Evolutionary conservation across 1,284 basidiomycete genomes (phyloP).

Genomic region (Ustilago hordei): DNA sequence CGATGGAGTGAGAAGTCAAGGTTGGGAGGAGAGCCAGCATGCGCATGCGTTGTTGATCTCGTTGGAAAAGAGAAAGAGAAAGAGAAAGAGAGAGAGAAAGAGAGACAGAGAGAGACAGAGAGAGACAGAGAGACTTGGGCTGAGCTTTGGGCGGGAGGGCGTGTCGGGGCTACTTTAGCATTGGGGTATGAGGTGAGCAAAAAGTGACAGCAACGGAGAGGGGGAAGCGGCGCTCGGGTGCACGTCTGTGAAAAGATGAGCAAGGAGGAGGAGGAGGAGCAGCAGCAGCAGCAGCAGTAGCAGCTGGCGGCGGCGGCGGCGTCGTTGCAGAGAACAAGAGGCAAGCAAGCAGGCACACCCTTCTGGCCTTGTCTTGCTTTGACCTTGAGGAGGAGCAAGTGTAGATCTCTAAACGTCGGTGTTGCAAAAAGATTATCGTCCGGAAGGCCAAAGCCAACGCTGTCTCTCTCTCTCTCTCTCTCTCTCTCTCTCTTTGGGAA

Average conservation of each 20-base stretch:
- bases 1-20: not conserved
- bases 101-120: not conserved
- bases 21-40: not conserved
- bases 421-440: conserved; percentile 2
- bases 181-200: not conserved
- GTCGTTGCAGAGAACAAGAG: not conserved
- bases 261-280: conserved; percentile 11
- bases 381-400: too few relatives aligned
- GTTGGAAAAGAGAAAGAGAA: not conserved
- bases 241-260: conserved; percentile 6
- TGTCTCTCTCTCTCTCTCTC: not conserved
- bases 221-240: conserved; percentile 7
- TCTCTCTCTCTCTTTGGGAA: not conserved
- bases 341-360: not conserved
- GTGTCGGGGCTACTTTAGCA: conserved; percentile 10
- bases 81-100: not conserved
- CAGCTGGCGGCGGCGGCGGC: not conserved
- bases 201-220: not conserved
- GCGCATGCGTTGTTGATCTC: not conserved
- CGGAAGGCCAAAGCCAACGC: not conserved
- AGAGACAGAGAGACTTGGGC: not conserved
- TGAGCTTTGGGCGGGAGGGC: conserved; percentile 5
- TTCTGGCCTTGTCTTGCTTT: not conserved
- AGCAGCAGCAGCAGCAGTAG: conserved; percentile 5
- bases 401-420: not conserved